Evolutionary conservation across 768 basidiomycete genomes (phyloP).

Genomic region (Tephrocybe sp.): DNA sequence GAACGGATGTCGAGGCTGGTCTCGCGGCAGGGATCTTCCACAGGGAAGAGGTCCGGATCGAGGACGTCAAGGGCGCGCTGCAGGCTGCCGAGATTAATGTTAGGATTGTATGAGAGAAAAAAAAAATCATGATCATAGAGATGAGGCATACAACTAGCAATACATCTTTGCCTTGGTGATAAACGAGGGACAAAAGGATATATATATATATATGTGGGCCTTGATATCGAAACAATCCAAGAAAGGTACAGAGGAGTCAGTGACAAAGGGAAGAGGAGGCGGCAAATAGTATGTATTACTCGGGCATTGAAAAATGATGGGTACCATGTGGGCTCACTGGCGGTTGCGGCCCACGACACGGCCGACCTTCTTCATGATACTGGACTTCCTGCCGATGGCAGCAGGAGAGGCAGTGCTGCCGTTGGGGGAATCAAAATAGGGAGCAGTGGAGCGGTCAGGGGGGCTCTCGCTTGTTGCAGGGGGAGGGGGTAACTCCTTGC

Average conservation of each 20-base stretch:
- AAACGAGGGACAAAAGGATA: constrained; percentile 7
- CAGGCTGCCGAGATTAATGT: constrained; percentile 48
- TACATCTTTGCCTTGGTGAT: constrained; percentile 13
- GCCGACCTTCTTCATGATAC: constrained; percentile 79
- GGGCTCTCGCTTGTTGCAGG: constrained; percentile 23
- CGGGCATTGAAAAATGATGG: constrained; percentile 10
- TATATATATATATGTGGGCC: constrained; percentile 11
- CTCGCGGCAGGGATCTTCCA: constrained; percentile 98
- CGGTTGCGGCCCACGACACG: constrained; percentile 63
- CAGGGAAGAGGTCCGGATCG: constrained; percentile 80
- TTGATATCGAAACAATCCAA: constrained; percentile 22
- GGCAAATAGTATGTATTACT: not conserved
- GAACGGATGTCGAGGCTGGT: constrained; percentile 85
- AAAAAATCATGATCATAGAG: constrained; percentile 1
- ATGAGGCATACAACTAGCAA: constrained; percentile 13
- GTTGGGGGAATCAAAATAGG: constrained; percentile 51
- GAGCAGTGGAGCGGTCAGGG: constrained; percentile 40
- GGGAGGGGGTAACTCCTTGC: constrained; percentile 56
- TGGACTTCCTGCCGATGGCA: constrained; percentile 69
- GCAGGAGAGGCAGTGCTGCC: constrained; percentile 29
- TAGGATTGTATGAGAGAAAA: constrained; percentile 18
- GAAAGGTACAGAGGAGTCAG: constrained; percentile 17
- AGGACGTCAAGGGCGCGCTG: constrained; percentile 71
- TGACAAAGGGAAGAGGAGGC: constrained; percentile 8
- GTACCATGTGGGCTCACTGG: constrained; percentile 20